Evolutionary conservation across 2,329 filamentous ascomycete genomes (phyloP).

Genomic region (Claviceps quebecensis): DNA sequence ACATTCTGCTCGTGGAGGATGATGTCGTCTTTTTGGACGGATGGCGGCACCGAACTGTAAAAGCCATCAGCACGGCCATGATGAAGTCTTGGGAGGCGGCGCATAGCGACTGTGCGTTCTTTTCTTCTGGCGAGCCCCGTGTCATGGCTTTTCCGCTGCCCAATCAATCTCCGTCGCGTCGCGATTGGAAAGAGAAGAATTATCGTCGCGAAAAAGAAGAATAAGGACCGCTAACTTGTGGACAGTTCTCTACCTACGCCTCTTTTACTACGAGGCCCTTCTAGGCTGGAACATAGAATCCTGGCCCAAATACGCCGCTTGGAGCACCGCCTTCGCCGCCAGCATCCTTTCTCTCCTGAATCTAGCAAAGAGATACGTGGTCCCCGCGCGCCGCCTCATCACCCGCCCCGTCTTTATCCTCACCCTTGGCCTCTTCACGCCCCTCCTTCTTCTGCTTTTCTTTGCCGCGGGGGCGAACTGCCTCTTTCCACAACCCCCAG

Average conservation of each 20-base stretch:
- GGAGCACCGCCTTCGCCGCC: background rate
- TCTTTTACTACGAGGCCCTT: conserved; percentile 6
- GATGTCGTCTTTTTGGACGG: conserved; percentile 6
- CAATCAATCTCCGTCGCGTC: no score
- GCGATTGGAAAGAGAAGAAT: background rate
- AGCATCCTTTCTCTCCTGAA: background rate
- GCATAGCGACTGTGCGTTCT: conserved; percentile 1
- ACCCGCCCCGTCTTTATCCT: background rate
- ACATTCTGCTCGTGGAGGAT: conserved; percentile 7
- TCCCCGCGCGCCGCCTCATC: background rate
- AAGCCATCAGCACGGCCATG: background rate
- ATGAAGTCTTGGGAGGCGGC: background rate
- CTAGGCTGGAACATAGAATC: conserved; percentile 6
- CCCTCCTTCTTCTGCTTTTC: conserved; percentile 5
- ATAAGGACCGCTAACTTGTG: background rate
- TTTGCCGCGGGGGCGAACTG: conserved; percentile 5
- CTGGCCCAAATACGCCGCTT: conserved; percentile 3
- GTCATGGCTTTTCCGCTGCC: no score
- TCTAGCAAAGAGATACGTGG: background rate
- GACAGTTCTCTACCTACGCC: conserved; percentile 6
- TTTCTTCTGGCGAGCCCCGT: no score
- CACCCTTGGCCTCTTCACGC: background rate
- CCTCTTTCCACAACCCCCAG: conserved; percentile 1
- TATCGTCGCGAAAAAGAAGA: background rate
- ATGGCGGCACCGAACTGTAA: conserved; percentile 2